These are phyloP conservation scores for Candida silvicultrix DNA, from an alignment of 805 yeast species.

Conservation along the genomic window DNA sequence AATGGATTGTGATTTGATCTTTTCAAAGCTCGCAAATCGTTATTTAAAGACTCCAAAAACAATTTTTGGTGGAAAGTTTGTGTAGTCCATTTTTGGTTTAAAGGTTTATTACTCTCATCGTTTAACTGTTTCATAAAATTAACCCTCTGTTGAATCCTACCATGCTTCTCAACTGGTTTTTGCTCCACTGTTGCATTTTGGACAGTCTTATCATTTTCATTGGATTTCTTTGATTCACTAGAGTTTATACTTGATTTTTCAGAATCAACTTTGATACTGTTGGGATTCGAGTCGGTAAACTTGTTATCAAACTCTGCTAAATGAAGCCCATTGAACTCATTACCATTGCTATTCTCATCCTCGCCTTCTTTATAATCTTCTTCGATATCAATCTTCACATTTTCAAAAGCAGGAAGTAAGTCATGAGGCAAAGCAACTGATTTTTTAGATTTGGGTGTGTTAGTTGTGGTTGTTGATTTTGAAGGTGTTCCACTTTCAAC, in stretches of 20 bases:
- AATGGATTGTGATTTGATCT: conserved; percentile 16
- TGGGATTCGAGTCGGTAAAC: not conserved
- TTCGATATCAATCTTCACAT: conserved; percentile 17
- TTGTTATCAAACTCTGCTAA: conserved; percentile 3
- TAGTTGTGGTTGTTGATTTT: not conserved
- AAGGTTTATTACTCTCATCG: conserved; percentile 5
- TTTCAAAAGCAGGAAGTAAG: conserved; percentile 19
- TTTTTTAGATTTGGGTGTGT: not conserved
- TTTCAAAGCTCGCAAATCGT: conserved; percentile 14
- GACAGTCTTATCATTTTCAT: not conserved
- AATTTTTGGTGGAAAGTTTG: conserved; percentile 12
- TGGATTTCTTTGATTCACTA: not conserved
- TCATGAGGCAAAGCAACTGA: conserved; percentile 17
- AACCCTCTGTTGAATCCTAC: conserved; percentile 20
- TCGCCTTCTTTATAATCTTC: not conserved
- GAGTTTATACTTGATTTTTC: not conserved
- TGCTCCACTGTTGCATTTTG: not conserved
- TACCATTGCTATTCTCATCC: not conserved
- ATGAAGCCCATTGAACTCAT: not conserved
- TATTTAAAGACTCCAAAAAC: conserved; percentile 16
- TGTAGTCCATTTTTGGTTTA: not conserved
- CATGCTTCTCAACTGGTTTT: conserved; percentile 4
- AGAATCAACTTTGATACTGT: not conserved
- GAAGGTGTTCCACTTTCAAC: not conserved
- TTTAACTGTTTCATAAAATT: conserved; percentile 12